Evolutionary conservation across 768 basidiomycete species (phyloP).

Genomic region (Boletales sp.): DNA sequence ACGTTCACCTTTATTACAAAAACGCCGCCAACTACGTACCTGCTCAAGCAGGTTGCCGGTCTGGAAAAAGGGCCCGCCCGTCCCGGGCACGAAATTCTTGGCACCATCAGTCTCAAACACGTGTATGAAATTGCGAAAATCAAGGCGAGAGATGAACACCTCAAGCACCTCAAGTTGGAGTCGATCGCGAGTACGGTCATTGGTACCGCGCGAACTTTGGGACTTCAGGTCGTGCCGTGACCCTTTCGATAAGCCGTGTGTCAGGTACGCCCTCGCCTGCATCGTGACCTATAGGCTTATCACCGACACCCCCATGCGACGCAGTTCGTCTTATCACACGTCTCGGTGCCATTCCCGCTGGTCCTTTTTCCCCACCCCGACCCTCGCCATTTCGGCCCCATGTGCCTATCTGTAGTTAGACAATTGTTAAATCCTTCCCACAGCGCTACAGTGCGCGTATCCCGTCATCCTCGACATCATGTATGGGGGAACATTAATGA

Average conservation of each 20-base stretch:
- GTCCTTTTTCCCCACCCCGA: slow-evolving; percentile 7
- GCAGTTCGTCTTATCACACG: slow-evolving; percentile 25
- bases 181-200: slow-evolving; percentile 85
- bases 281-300: slow-evolving; percentile 22
- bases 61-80: slow-evolving; percentile 88
- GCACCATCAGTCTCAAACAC: slow-evolving; percentile 91
- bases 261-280: slow-evolving; percentile 26
- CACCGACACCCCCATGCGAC: slow-evolving; percentile 1
- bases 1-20: slow-evolving; percentile 92
- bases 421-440: slow-evolving; percentile 14
- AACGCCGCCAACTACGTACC: slow-evolving; percentile 85
- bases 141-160: slow-evolving; percentile 85
- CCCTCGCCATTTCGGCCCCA: slow-evolving; percentile 8
- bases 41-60: slow-evolving; percentile 87
- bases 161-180: slow-evolving; percentile 84
- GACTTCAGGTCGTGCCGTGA: slow-evolving; percentile 88
- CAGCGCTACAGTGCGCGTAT: slow-evolving; percentile 16
- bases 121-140: slow-evolving; percentile 98
- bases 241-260: slow-evolving; percentile 12
- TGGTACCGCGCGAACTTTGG: slow-evolving; percentile 85
- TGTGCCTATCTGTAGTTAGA: slow-evolving; percentile 27
- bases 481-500: slow-evolving; percentile 33
- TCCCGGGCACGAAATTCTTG: slow-evolving; percentile 73
- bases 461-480: slow-evolving; percentile 28
- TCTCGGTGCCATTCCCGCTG: slow-evolving; percentile 10